Evolutionary conservation across 169 alveolate species (phyloP).

Genomic region (Plasmodium cynomolgi): DNA sequence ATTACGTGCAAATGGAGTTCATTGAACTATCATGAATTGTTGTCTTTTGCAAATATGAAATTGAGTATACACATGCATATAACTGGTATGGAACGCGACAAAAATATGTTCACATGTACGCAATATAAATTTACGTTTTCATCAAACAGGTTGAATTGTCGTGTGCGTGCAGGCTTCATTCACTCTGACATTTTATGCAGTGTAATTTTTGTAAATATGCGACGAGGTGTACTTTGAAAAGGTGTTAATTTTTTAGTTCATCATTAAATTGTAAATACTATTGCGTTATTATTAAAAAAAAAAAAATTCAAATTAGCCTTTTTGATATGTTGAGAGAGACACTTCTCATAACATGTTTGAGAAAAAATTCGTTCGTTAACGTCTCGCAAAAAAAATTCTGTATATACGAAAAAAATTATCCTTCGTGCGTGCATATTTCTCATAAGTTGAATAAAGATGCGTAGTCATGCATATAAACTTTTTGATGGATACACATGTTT

Average conservation of each 20-base stretch:
- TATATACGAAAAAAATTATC: not conserved
- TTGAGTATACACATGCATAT: not conserved
- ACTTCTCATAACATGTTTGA: not conserved
- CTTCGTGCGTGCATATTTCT: not conserved
- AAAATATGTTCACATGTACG: conserved; percentile 3
- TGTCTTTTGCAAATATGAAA: conserved; percentile 17
- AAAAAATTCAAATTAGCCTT: not conserved
- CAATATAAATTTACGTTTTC: not conserved
- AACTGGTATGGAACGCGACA: not conserved
- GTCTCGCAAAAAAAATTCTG: not conserved
- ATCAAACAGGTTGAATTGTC: not conserved
- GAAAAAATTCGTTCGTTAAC: not conserved
- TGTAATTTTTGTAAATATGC: not conserved
- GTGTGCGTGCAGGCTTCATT: not conserved
- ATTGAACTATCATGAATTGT: not conserved
- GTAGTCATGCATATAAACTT: not conserved
- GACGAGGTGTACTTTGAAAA: not conserved
- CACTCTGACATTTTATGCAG: conserved; percentile 5
- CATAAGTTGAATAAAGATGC: not conserved
- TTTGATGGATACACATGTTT: not conserved
- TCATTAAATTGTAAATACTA: not conserved
- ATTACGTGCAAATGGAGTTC: conserved; percentile 1
- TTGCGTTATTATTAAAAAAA: not conserved
- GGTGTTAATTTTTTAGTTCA: not conserved
- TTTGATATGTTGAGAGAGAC: not conserved